Conservation (phyloP, 2,329 filamentous ascomycete genomes). For the Ophiocordyceps camponoti-leonardi region DNA sequence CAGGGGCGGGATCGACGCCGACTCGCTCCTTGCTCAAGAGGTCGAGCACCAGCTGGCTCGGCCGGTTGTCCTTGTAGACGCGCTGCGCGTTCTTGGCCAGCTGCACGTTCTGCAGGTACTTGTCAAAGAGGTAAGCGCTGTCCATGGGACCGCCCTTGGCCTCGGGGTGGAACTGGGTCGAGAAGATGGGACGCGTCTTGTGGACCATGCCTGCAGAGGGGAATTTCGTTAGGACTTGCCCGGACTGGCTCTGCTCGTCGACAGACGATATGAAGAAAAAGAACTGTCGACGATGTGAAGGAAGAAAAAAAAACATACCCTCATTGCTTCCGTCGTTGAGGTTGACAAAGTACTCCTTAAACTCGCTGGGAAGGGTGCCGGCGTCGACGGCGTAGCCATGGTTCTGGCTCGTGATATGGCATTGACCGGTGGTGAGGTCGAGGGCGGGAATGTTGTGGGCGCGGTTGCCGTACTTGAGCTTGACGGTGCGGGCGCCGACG, state of each 20-base stretch:
- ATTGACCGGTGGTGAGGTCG: slow-evolving; percentile 67
- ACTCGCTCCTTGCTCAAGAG: slow-evolving; percentile 88
- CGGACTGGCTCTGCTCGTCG: too few species aligned
- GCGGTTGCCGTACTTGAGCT: slow-evolving; percentile 98
- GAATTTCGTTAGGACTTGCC: neutral
- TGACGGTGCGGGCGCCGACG: slow-evolving; percentile 75
- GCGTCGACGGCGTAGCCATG: too few species aligned
- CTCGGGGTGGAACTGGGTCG: slow-evolving; percentile 96
- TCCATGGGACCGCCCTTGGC: slow-evolving; percentile 95
- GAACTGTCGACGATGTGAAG: too few species aligned
- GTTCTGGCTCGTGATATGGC: too few species aligned
- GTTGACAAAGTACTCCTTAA: too few species aligned
- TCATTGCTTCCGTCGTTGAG: too few species aligned
- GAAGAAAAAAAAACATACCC: neutral
- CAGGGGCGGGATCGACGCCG: slow-evolving; percentile 53
- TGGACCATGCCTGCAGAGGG: slow-evolving; percentile 58
- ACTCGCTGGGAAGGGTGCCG: too few species aligned
- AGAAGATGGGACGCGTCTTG: slow-evolving; percentile 91
- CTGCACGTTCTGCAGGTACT: slow-evolving; percentile 79
- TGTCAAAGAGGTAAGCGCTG: slow-evolving; percentile 90
- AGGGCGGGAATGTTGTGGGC: slow-evolving; percentile 96
- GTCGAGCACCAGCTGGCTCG: slow-evolving; percentile 75
- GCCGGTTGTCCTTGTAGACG: slow-evolving; percentile 71
- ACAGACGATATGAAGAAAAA: too few species aligned
- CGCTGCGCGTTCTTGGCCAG: slow-evolving; percentile 75